Evolutionary conservation across 2,329 filamentous ascomycete species (phyloP), one percentile per base, ranked within the genome.

Genomic region (Pseudofabraea citricarpa): DNA sequence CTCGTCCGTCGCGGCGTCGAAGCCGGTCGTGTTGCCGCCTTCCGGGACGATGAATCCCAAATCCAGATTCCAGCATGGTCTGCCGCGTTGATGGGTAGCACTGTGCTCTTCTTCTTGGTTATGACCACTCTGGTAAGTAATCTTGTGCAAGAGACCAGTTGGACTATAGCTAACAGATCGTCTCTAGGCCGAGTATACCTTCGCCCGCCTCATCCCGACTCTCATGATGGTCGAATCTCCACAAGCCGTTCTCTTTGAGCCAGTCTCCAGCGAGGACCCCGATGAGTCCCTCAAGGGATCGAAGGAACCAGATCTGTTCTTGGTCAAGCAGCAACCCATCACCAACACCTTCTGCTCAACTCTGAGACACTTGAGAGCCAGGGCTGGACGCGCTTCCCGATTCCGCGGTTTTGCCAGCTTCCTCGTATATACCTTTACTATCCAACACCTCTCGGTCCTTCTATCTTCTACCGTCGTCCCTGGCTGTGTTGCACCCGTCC

Each of bases 371-470:
- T 73, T 96, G 35, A 71, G 72, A 51, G 68, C 76, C 36, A 68
- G 79, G 51, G 81, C 74, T 47, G 87, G 89, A 49, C 75, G 75
- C 65, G 69, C 69, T 46, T 76, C 84, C 45, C 73, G 77, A 56
- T 85, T 88, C 74, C 84, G 87, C 49, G 89, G 88, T 44, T 59
- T 88, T 46, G 57, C 60, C 33, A 65, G 75, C 51, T 71, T 68
- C 53, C 18, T 77, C 27, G 61, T 68, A 45, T 77, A 73, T 59
- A 63, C 62, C 41, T 8, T 79, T 5, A 63, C 69, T 43, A 23
- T 57, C 8, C 20, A 43, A 22, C 45, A 36, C 24, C 24, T 53
- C 18, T 43, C 52, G 19, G 24, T 69, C 33, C 47, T 79, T 27
- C 58, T 69, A 41, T 63, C 62, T 43, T 23, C 45, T 13, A 53